Evolutionary conservation across 169 alveolate genomes (phyloP).

Genomic region (Plasmodium gallinaceum): DNA sequence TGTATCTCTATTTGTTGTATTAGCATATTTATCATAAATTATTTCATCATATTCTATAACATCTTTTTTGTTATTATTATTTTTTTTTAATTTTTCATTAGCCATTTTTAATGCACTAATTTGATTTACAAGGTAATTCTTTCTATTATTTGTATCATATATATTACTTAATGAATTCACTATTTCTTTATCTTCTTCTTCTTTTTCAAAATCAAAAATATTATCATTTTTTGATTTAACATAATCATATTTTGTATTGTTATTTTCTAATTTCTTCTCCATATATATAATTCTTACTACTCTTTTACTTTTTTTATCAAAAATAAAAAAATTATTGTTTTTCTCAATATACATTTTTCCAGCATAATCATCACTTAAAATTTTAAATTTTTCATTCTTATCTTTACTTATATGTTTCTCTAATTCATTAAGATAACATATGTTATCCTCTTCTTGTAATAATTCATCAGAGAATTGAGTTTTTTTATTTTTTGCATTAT

Average conservation of each 20-base stretch:
- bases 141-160: conserved; percentile 6
- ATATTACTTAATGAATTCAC: conserved; percentile 29
- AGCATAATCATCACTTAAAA: conserved; percentile 14
- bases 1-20: not conserved
- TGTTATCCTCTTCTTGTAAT: not conserved
- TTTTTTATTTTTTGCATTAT: too few relatives aligned
- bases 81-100: conserved; percentile 13
- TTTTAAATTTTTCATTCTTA: conserved; percentile 8
- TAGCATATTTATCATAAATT: conserved; percentile 34
- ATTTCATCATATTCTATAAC: conserved; percentile 18
- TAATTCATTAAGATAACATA: not conserved
- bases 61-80: not conserved
- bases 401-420: not conserved
- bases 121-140: conserved; percentile 21
- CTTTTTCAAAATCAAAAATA: conserved; percentile 46
- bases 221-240: not conserved
- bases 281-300: conserved; percentile 33
- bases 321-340: conserved; percentile 44
- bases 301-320: conserved; percentile 27
- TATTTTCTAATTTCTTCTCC: not conserved
- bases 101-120: conserved; percentile 29
- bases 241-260: not conserved
- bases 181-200: conserved; percentile 55
- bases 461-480: not conserved
- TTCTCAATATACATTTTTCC: conserved; percentile 54